A percentile compares a stretch with the other conserved stretches of the same genome.
phyloP scores from a whole-genome alignment of 257 asterid species.

The Solanum piurae region DNA sequence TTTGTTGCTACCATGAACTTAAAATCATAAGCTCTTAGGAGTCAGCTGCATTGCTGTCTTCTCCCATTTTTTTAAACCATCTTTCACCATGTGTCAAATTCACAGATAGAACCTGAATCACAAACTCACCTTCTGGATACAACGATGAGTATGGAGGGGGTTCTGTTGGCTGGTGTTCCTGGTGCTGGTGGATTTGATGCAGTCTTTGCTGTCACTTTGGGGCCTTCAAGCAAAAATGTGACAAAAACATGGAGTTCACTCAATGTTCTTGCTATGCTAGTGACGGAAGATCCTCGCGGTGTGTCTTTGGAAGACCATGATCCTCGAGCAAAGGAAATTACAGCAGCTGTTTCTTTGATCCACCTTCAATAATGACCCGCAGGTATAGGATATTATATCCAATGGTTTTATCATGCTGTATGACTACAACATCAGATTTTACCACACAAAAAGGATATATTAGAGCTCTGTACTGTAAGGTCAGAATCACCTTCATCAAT shows the following conservation, averaged over 20 bases:
- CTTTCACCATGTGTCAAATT: neutral
- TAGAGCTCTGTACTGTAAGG: neutral
- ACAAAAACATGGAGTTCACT: slow-evolving; percentile 62
- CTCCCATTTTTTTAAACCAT: neutral
- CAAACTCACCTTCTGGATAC: slow-evolving; percentile 74
- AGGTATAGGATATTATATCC: neutral
- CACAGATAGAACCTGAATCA: slow-evolving; percentile 93
- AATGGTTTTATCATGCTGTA: neutral
- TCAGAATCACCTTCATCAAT: neutral
- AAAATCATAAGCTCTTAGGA: neutral
- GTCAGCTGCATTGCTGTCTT: neutral
- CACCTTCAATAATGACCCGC: neutral
- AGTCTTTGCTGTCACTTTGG: slow-evolving; percentile 79
- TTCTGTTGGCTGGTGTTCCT: slow-evolving; percentile 85
- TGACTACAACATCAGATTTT: neutral
- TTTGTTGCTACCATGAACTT: neutral
- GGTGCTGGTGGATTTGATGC: slow-evolving; percentile 99
- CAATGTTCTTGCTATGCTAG: slow-evolving; percentile 79
- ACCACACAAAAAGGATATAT: neutral
- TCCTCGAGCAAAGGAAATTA: slow-evolving; percentile 50
- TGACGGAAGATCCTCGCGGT: slow-evolving; percentile 83
- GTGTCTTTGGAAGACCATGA: slow-evolving; percentile 61
- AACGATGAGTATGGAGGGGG: slow-evolving; percentile 81
- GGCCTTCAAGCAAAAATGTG: slow-evolving; percentile 52
- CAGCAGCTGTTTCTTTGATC: slow-evolving; percentile 48